phyloP scores from a whole-genome alignment of 306 rosid species.

The Cercis canadensis region DNA sequence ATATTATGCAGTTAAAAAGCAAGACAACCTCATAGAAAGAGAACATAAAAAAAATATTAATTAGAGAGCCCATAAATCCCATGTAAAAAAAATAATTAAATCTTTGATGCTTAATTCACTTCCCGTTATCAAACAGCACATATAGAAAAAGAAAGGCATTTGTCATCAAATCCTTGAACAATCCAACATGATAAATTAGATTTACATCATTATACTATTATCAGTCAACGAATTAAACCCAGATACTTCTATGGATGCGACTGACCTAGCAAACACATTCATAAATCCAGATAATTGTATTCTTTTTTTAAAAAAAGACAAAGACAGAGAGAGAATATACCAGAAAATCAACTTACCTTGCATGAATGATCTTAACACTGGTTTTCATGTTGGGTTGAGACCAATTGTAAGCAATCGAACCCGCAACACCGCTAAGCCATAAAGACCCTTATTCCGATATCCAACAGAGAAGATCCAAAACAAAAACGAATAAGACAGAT shows the following conservation, averaged over 20 bases:
- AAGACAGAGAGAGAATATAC: neutral
- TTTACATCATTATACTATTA: no score
- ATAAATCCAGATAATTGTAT: neutral
- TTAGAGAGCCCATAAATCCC: neutral
- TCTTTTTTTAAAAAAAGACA: neutral
- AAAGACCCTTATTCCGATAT: slow-evolving; percentile 59
- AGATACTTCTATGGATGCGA: neutral
- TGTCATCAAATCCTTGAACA: no score
- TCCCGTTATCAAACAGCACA: neutral
- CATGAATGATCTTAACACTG: slow-evolving; percentile 92
- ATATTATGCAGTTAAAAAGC: neutral
- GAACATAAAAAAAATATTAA: neutral
- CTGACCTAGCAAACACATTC: neutral
- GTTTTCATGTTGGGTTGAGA: slow-evolving; percentile 95
- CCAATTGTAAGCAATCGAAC: slow-evolving; percentile 95
- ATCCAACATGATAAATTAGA: no score
- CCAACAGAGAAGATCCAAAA: slow-evolving; percentile 1
- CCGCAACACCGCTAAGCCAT: slow-evolving; percentile 89
- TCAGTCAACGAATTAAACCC: neutral
- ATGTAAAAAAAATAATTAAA: neutral
- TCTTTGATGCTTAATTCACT: neutral
- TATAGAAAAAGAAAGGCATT: no score
- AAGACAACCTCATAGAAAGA: slow-evolving; percentile 5
- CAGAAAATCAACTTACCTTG: slow-evolving; percentile 53
- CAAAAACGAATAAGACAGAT: neutral